phyloP scores from a whole-genome alignment of 2,329 filamentous ascomycete genomes.

The Apiospora malaysiana region DNA sequence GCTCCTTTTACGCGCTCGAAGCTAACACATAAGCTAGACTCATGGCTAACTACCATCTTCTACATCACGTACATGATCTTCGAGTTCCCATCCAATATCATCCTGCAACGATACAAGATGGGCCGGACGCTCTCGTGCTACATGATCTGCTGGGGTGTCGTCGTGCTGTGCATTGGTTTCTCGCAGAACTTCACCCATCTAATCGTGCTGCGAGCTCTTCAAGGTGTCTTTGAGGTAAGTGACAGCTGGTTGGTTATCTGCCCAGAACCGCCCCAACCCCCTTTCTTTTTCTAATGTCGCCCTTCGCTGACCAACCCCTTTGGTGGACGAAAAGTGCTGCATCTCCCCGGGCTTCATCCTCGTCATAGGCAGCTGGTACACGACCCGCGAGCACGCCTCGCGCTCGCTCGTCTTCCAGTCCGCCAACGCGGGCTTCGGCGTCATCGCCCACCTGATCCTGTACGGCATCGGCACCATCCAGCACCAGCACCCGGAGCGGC shows the following conservation, averaged over 20 bases:
- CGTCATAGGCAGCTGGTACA: conserved; percentile 45
- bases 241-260: too few species aligned
- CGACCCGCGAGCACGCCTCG: conserved; percentile 44
- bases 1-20: not conserved
- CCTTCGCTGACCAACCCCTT: not conserved
- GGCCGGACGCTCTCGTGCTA: conserved; percentile 39
- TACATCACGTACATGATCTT: conserved; percentile 41
- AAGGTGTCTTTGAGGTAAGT: conserved; percentile 43
- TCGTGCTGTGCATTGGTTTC: conserved; percentile 46
- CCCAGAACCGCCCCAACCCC: too few species aligned
- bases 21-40: conserved; percentile 26
- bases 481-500: conserved; percentile 35
- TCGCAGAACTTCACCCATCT: conserved; percentile 45
- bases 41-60: conserved; percentile 42
- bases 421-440: conserved; percentile 45
- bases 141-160: conserved; percentile 42
- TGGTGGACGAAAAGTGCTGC: conserved; percentile 35
- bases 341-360: conserved; percentile 47
- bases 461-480: conserved; percentile 44
- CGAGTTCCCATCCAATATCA: conserved; percentile 41
- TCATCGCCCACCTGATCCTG: conserved; percentile 43
- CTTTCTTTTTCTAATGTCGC: too few species aligned
- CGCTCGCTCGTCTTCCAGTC: conserved; percentile 44
- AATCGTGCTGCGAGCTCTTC: conserved; percentile 42
- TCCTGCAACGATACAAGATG: conserved; percentile 40